Base-by-base conservation (phyloP, 2,329 filamentous ascomycete genomes). In the Penicillium sp. region DNA sequence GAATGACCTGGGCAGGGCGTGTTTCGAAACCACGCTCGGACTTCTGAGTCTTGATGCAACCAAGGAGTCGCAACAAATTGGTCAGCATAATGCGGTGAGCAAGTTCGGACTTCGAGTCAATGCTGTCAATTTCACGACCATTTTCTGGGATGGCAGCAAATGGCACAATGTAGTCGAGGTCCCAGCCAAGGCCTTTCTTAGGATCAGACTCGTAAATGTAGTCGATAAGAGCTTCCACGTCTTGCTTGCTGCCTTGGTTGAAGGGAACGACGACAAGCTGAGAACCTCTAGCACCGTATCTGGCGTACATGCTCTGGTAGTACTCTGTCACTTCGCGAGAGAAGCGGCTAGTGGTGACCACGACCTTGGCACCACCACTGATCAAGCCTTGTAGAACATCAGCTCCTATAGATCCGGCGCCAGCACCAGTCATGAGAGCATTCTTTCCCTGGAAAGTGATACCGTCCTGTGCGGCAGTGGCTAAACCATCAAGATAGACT, bases 31-130 rank as follows among this genome's bases (percentile, higher is more conserved):
- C 91, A 64, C 89, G 86, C 63, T 88, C 83, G 26, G 87, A 82
- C 81, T 99, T 99, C 74, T 97, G 89, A 5, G 86, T 77, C 83
- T 97, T 99, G 77, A 99, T 88, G 62, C 80, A 85, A 65, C 94
- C 94, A 55, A 99, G 82, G 59, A 99, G 87, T 65, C 94, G 91
- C 62, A 97, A 80, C 9, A 99, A 81, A 75, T 99, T 99, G 68
- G 94, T 99, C 73, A 99, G 81, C 94, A 99, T 97, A 79, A 99
- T 97, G 63, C 94, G 90, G 74, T 99, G 94, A 64, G 94, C 94
- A 62, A 99, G 86, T 79, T 99, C 94, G 14, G 94, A 97, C 76
- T 94, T 96, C 62, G 92, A 97, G 75, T 99, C 95, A 62, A 99
- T 92, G 71, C 81, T 88, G 71, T 99, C 94, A 60, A 99, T 97